A percentile compares a stretch with the other conserved stretches of the same genome.
phyloP scores from a whole-genome alignment of 164 flowering plant species.

The Santalum album region DNA sequence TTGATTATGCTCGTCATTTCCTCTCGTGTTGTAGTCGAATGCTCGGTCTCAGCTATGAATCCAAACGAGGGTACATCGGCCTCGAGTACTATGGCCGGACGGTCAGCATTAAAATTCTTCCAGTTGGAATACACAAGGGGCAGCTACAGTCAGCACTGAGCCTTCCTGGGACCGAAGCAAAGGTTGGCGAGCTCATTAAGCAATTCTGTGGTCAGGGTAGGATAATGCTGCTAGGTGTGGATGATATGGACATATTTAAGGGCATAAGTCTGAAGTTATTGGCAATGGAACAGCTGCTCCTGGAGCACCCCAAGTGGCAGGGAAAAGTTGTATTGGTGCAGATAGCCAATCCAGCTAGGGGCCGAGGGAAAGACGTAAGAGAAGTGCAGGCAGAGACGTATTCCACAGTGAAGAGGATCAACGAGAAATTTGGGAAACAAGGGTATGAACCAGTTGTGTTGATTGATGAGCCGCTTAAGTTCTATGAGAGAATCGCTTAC shows the following conservation, averaged over 20 bases:
- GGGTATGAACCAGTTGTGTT: constrained; percentile 52
- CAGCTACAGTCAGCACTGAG: constrained; percentile 49
- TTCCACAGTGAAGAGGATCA: constrained; percentile 42
- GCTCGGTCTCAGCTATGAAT: constrained; percentile 66
- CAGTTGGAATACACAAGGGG: constrained; percentile 73
- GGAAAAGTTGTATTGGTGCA: constrained; percentile 74
- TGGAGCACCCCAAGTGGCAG: constrained; percentile 56
- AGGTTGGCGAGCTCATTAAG: constrained; percentile 42
- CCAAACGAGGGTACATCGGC: constrained; percentile 67
- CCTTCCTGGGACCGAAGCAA: constrained; percentile 51
- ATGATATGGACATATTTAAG: too few relatives aligned
- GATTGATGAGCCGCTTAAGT: constrained; percentile 42
- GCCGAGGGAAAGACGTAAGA: constrained; percentile 60
- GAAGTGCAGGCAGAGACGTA: constrained; percentile 59
- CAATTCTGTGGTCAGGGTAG: constrained; percentile 34
- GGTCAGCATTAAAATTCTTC: constrained; percentile 65
- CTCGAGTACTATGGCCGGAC: constrained; percentile 71
- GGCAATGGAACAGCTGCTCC: constrained; percentile 67
- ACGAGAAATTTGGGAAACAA: constrained; percentile 40
- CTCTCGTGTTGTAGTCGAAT: constrained; percentile 65
- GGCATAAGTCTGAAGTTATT: constrained; percentile 66
- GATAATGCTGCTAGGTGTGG: constrained; percentile 59
- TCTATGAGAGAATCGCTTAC: constrained; percentile 56
- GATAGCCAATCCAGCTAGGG: constrained; percentile 70
- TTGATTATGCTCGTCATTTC: too few relatives aligned